A percentile compares a stretch with the other conserved stretches of the same genome.
Conservation (phyloP, 352 stramenopile genomes). For the Phytophthora sansomeana region DNA sequence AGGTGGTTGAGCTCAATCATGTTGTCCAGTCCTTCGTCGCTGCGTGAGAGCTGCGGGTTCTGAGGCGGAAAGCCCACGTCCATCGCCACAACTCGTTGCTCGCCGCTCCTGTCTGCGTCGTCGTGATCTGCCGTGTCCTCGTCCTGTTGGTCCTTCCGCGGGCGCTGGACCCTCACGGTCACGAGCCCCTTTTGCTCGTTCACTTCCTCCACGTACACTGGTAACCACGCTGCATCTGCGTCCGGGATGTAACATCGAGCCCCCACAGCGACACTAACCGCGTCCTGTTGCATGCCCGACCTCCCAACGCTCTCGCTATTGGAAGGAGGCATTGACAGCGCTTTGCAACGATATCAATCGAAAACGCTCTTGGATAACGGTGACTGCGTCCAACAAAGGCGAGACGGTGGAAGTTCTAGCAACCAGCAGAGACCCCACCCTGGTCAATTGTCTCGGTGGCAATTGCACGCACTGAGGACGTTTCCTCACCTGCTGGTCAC, state of each 20-base stretch:
- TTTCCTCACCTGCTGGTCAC: slow-evolving; percentile 37
- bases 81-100: slow-evolving; percentile 48
- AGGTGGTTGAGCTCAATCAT: slow-evolving; percentile 89
- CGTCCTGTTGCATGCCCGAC: slow-evolving; percentile 21
- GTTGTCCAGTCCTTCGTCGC: slow-evolving; percentile 59
- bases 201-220: slow-evolving; percentile 73
- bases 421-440: slow-evolving; percentile 7
- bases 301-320: slow-evolving; percentile 25
- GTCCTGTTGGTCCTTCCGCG: slow-evolving; percentile 37
- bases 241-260: slow-evolving; percentile 83
- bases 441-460: slow-evolving; percentile 3
- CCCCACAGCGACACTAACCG: slow-evolving; percentile 57
- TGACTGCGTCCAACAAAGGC: slow-evolving; percentile 17
- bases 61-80: slow-evolving; percentile 65
- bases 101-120: slow-evolving; percentile 23
- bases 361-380: background rate
- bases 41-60: slow-evolving; percentile 48
- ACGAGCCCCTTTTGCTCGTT: slow-evolving; percentile 53
- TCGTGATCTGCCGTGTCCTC: slow-evolving; percentile 35
- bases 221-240: slow-evolving; percentile 69
- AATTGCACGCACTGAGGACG: slow-evolving; percentile 24
- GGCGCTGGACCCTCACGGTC: slow-evolving; percentile 50
- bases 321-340: slow-evolving; percentile 25
- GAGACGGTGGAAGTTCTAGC: background rate
- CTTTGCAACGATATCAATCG: background rate